phyloP scores from a whole-genome alignment of 2,329 filamentous ascomycete species.

The Talaromyces verruculosus region DNA sequence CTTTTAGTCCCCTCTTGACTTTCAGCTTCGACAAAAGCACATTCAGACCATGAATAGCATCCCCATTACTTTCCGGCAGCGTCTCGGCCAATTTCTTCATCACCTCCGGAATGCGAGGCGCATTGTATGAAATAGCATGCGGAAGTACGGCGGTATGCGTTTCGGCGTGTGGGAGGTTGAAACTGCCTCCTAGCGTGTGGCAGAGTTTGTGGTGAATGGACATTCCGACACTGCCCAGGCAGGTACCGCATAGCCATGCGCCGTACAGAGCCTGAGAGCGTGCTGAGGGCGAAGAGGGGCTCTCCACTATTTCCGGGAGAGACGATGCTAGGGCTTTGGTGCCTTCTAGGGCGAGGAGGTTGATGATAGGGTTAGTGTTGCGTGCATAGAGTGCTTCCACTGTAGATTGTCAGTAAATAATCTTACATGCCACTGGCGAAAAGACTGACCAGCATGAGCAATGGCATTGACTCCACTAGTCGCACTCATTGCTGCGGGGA shows the following conservation, averaged over 20 bases:
- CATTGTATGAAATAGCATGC: constrained; percentile 64
- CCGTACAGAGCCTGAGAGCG: constrained; percentile 59
- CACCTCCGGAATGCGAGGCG: constrained; percentile 53
- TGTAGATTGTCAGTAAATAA: constrained; percentile 24
- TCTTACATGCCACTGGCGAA: not conserved
- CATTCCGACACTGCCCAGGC: constrained; percentile 62
- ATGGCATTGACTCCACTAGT: constrained; percentile 66
- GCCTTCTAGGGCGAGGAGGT: constrained; percentile 59
- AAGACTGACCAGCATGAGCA: constrained; percentile 56
- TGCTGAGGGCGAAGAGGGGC: constrained; percentile 48
- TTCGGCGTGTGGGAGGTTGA: constrained; percentile 64
- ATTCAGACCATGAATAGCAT: constrained; percentile 60
- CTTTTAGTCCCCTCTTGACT: constrained; percentile 55
- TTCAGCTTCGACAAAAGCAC: constrained; percentile 54
- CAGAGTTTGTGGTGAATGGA: constrained; percentile 68
- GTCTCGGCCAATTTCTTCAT: constrained; percentile 56
- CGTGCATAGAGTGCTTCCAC: constrained; percentile 64
- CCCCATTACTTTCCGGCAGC: constrained; percentile 58
- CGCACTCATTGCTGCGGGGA: constrained; percentile 55
- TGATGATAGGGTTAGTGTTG: constrained; percentile 62
- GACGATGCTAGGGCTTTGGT: constrained; percentile 54
- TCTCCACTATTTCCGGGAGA: constrained; percentile 54
- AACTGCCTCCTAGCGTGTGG: constrained; percentile 63
- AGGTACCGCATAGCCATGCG: constrained; percentile 64
- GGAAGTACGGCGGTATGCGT: constrained; percentile 65